Base-by-base conservation (phyloP, 2,329 filamentous ascomycete genomes). In the Blastomyces parvus region DNA sequence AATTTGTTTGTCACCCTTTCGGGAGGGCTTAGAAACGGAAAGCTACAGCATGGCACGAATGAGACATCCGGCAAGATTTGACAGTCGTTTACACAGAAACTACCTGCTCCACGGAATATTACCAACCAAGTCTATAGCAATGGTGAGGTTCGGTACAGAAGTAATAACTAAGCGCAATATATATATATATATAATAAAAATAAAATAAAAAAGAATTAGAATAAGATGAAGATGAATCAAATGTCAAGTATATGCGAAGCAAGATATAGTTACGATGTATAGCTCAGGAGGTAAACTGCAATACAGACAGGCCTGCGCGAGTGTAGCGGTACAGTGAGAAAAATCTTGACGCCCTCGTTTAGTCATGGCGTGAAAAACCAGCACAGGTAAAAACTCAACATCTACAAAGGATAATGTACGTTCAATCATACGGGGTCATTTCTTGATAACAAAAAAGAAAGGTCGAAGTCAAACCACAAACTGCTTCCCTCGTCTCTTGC, bases 331-430 rank as follows among this genome's bases (percentile, higher is more conserved):
- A n/a, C 27, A 40, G 19, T 17, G 22, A 33, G 33, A 33, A 17
- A 19, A 46, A 22, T 42, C 19, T 40, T 11, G 19, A n/a, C 5
- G n/a, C 14, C 3, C 38, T 30, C 25, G 30, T 25, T 59, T 59
- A 6, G 42, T 30, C 42, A 33, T 40, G n/a, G 19, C 17, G 38
- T 30, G 36, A 30, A 61, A 33, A 61, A 59, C 38, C 22, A 50
- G n/a, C 9, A 62, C 61, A 63, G 64, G 64, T 66, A 65, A 64
- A 64, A 67, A 64, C 60, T 42, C 56, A 60, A 62, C 36, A 59
- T 58, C 33, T 40, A 44, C n/a, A 52, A 46, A 33, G 22, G 50
- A 30, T 38, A 38, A 38, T 38, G 9, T 46, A 52, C 61, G 53
- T 62, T 59, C 61, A 62, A 42, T 62, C 61, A 62, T 62, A 58